Evolutionary conservation across 441 rosid genomes (phyloP), one percentile per base, ranked within the genome.

Genomic region (Breynia disticha): DNA sequence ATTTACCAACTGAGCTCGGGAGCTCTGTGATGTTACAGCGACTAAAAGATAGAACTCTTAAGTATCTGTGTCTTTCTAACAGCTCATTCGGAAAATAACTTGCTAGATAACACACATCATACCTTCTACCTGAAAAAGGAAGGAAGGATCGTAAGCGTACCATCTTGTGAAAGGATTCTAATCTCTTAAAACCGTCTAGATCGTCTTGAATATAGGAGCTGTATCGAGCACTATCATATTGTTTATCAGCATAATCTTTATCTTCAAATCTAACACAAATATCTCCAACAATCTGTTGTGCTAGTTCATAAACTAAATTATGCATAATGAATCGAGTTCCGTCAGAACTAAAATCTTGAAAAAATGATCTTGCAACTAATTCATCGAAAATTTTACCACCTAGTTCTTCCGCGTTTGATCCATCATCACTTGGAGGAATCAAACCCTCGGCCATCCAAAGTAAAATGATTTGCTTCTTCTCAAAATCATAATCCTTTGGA

Each of bases 391-490:
- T 32, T 13, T 52, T 19, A 39, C 16, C 5, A 1, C 56, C 56
- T 14, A 52, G 6, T 14, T 52, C 56, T 10, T 32, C 19, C 41
- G 4, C 7, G 6, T 52, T 19, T 42, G 21, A 17, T 16, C 2
- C 8, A 15, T 38, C 54, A 11, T 32, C 21, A 1, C 15, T 18
- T 32, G 17, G 56, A 1, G 15, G 56, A 16, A 52, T 35, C 19
- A 52, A 52, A 12, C 56, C 54, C 8, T 50, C 37, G 0, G 54
- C 54, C 62, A 52, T 60, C 73, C 73, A 64, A 5, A 64, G 16
- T 5, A 48, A 32, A 38, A 56, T 32, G 19, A 64, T 11, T 18
- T 69, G 43, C 12, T 59, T 38, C 24, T 55, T 21, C 3, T 39
- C 10, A 48, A 64, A 64, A 16, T 35, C 59, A 43, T 59, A 55